Evolutionary conservation across 257 asterid species (phyloP).

Genomic region (Salvia miltiorrhiza): DNA sequence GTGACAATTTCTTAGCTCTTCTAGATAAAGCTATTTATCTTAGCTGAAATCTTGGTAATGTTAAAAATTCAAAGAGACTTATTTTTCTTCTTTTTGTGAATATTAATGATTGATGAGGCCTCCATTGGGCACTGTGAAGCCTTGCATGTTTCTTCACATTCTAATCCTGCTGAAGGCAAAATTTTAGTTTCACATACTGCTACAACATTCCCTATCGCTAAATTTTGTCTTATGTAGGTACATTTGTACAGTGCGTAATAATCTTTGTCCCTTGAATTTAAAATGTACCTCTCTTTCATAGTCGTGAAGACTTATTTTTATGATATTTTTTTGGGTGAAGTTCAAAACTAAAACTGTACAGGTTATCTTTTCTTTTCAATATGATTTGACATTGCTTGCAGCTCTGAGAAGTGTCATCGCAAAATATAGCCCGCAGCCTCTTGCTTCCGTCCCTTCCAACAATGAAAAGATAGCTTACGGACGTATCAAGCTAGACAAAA

Average conservation of each 20-base stretch:
- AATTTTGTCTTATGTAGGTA: too few species aligned
- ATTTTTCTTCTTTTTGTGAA: too few species aligned
- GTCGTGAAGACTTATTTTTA: too few species aligned
- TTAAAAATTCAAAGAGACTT: not conserved
- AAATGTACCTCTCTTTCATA: too few species aligned
- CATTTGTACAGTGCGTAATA: not conserved
- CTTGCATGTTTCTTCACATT: not conserved
- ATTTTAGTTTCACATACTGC: not conserved
- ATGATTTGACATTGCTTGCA: conserved; percentile 40
- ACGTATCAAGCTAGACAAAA: conserved; percentile 46
- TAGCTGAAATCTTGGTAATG: not conserved
- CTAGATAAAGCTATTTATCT: not conserved
- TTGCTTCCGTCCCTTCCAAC: conserved; percentile 53
- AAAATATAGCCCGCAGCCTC: conserved; percentile 50
- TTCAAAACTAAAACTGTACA: not conserved
- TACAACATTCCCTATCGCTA: too few species aligned
- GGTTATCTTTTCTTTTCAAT: conserved; percentile 7
- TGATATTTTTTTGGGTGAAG: not conserved
- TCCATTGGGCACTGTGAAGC: too few species aligned
- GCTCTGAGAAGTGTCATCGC: conserved; percentile 78
- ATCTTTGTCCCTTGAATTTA: too few species aligned
- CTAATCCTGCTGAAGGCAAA: not conserved
- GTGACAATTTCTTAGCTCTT: not conserved
- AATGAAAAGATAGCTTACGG: conserved; percentile 72
- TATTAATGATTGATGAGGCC: too few species aligned